Evolutionary conservation across 176 grass and related monocot genomes (phyloP).

Genomic region (sorghum (Sorghum bicolor)): Sorghum_bicolor_NCBIv3 NC_012870.2:69299501-69300000

Average conservation of each 20-base stretch:
- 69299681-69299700: not conserved
- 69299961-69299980: constrained; percentile 74
- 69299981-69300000: constrained; percentile 76
- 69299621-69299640: not conserved
- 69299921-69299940: constrained; percentile 64
- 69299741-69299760: constrained; percentile 84
- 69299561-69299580: not conserved
- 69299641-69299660: not conserved
- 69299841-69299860: not conserved
- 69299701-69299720: not conserved
- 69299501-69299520: not conserved
- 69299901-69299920: not conserved
- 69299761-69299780: constrained; percentile 88
- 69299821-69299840: constrained; percentile 41
- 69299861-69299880: not conserved
- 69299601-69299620: not conserved
- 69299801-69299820: constrained; percentile 88
- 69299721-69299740: not conserved
- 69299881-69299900: not conserved
- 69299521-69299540: not conserved
- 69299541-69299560: not conserved
- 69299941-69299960: constrained; percentile 66
- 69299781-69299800: constrained; percentile 82
- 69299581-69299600: not conserved
- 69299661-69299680: not conserved